Conservation (phyloP, 176 grass and related monocot genomes). For the sorghum (Sorghum bicolor) region DNA sequence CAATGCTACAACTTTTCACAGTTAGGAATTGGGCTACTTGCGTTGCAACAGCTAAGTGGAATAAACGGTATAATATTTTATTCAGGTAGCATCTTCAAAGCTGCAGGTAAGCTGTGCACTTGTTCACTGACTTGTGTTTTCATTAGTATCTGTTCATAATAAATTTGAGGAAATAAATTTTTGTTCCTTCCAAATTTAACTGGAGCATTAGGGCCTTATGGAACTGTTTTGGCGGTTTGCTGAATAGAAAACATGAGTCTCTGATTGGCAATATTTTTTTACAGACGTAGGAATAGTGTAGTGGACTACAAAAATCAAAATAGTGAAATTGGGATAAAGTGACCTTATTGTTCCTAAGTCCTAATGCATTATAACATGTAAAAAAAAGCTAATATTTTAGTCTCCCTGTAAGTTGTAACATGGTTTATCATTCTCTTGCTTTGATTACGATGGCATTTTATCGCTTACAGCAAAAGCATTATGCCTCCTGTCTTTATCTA, state of each 20-base stretch:
- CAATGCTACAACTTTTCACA: conserved; percentile 4
- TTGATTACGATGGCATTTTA: neutral
- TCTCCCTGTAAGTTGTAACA: neutral
- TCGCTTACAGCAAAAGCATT: neutral
- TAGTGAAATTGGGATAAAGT: neutral
- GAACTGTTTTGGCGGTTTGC: neutral
- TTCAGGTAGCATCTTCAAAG: conserved; percentile 81
- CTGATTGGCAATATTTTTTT: neutral
- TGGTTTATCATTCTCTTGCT: neutral
- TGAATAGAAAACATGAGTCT: neutral
- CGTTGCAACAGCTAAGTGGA: conserved; percentile 80
- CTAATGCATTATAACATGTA: neutral
- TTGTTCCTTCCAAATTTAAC: neutral
- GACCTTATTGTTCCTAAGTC: neutral
- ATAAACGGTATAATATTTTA: conserved; percentile 81
- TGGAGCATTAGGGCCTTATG: neutral
- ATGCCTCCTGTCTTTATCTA: neutral
- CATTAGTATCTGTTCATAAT: neutral
- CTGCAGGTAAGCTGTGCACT: conserved; percentile 51
- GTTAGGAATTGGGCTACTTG: conserved; percentile 74
- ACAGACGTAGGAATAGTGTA: neutral
- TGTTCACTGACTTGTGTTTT: neutral
- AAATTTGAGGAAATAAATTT: neutral
- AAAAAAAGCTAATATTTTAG: neutral
- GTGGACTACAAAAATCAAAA: neutral